Evolutionary conservation across 1,139 yeast species (phyloP).

Genomic region (Meyerozyma carpophila): DNA sequence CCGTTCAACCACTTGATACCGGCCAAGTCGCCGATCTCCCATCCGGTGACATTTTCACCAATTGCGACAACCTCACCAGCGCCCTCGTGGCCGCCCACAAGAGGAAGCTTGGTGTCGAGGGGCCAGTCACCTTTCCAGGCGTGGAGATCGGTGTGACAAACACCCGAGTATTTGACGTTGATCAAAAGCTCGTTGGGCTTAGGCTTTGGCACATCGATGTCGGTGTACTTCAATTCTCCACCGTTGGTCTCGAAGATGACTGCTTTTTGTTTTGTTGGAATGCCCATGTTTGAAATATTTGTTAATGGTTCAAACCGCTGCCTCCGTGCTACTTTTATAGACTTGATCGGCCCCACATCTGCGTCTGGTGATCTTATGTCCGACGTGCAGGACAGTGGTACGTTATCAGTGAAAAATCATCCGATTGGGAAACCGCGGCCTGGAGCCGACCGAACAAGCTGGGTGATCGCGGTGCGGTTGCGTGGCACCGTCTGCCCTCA

Average conservation of each 20-base stretch:
- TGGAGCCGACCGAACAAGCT: background rate
- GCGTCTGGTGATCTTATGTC: background rate
- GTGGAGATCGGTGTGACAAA: constrained; percentile 66
- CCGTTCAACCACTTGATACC: constrained; percentile 74
- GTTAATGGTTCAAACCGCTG: background rate
- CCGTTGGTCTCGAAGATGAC: constrained; percentile 65
- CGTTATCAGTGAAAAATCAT: background rate
- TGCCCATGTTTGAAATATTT: constrained; percentile 10
- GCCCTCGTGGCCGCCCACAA: constrained; percentile 85
- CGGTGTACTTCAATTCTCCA: constrained; percentile 58
- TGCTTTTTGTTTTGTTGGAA: constrained; percentile 68
- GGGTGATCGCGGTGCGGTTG: too few species aligned
- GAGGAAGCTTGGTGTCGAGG: constrained; percentile 55
- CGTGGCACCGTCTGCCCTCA: too few species aligned
- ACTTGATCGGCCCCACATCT: background rate
- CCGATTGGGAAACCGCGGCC: background rate
- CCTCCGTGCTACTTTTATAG: background rate
- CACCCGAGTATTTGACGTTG: constrained; percentile 63
- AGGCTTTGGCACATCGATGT: constrained; percentile 60
- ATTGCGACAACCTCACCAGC: constrained; percentile 76
- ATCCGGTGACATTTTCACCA: constrained; percentile 64
- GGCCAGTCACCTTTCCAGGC: constrained; percentile 79
- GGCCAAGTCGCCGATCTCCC: constrained; percentile 71
- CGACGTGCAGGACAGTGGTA: background rate
- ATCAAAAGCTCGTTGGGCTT: constrained; percentile 54